Evolutionary conservation across 225 moss, liverwort and hornwort genomes (phyloP).

Genomic region (Pseudoscleropodium purum): DNA sequence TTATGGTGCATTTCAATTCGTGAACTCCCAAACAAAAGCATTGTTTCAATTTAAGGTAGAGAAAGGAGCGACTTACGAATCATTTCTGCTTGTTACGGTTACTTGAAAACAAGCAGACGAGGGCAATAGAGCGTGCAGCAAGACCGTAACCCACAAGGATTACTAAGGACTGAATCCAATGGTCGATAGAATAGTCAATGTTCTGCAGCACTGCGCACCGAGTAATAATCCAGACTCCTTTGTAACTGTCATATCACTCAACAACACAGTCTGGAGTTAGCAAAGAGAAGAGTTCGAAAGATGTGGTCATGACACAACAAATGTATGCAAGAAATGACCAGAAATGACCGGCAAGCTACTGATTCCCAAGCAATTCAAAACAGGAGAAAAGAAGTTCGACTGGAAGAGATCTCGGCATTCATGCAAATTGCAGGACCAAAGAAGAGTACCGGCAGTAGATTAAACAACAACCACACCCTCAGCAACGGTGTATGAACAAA

Average conservation of each 20-base stretch:
- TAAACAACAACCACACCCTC: neutral
- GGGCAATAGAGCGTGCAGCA: conserved; percentile 28
- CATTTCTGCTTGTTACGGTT: conserved; percentile 49
- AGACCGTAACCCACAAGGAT: conserved; percentile 38
- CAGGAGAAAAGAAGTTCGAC: neutral
- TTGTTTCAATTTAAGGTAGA: neutral
- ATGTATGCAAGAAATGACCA: neutral
- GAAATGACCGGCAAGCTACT: neutral
- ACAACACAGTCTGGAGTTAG: neutral
- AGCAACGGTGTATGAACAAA: neutral
- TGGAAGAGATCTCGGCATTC: neutral
- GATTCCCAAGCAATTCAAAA: neutral
- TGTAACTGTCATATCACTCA: conserved; percentile 29
- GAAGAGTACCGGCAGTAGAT: neutral
- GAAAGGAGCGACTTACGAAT: conserved; percentile 18
- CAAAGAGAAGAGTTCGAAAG: neutral
- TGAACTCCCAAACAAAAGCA: neutral
- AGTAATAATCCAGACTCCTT: conserved; percentile 52
- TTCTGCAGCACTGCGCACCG: conserved; percentile 35
- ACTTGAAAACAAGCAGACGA: conserved; percentile 39
- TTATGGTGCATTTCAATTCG: neutral
- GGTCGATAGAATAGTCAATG: conserved; percentile 17
- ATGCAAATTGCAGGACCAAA: neutral
- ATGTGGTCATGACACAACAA: neutral
- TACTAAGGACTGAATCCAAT: conserved; percentile 22